phyloP scores from a whole-genome alignment of 352 stramenopile genomes.

The Phytopythium chamaehyphon region DNA sequence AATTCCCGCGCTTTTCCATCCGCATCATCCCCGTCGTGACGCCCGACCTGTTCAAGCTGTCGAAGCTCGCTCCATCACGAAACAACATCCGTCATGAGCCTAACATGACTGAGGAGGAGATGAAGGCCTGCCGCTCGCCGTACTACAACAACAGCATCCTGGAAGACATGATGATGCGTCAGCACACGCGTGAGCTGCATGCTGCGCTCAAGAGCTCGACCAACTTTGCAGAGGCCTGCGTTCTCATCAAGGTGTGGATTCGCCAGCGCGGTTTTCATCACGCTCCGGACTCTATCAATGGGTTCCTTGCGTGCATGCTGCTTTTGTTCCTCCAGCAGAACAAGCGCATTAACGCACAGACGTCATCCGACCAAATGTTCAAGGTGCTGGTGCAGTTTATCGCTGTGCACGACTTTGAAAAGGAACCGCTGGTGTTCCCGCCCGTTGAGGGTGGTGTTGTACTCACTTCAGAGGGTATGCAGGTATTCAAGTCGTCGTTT shows the following conservation, averaged over 20 bases:
- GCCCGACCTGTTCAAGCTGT: constrained; percentile 70
- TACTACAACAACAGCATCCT: constrained; percentile 90
- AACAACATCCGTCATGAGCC: constrained; percentile 86
- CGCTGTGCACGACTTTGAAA: constrained; percentile 55
- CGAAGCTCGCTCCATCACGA: constrained; percentile 69
- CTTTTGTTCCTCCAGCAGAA: constrained; percentile 79
- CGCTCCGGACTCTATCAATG: constrained; percentile 72
- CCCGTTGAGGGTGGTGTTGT: constrained; percentile 47
- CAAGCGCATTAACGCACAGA: constrained; percentile 66
- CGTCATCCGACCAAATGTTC: constrained; percentile 80
- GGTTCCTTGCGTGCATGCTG: constrained; percentile 81
- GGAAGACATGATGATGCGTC: constrained; percentile 86
- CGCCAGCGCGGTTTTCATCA: constrained; percentile 79
- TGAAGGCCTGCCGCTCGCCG: constrained; percentile 67
- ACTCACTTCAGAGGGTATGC: constrained; percentile 60
- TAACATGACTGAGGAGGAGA: constrained; percentile 67
- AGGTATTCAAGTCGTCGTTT: constrained; percentile 60
- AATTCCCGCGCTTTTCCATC: constrained; percentile 49
- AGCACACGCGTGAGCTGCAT: constrained; percentile 83
- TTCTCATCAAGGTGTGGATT: constrained; percentile 87
- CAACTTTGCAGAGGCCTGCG: constrained; percentile 72
- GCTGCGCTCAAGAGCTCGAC: constrained; percentile 50
- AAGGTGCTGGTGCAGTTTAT: constrained; percentile 85
- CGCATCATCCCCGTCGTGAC: constrained; percentile 71
- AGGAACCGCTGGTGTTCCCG: constrained; percentile 64